A percentile compares a stretch with the other conserved stretches of the same genome.
Evolutionary conservation across 371 early-diverging fungal species (phyloP).

Genomic region (Apophysomyces elegans): DNA sequence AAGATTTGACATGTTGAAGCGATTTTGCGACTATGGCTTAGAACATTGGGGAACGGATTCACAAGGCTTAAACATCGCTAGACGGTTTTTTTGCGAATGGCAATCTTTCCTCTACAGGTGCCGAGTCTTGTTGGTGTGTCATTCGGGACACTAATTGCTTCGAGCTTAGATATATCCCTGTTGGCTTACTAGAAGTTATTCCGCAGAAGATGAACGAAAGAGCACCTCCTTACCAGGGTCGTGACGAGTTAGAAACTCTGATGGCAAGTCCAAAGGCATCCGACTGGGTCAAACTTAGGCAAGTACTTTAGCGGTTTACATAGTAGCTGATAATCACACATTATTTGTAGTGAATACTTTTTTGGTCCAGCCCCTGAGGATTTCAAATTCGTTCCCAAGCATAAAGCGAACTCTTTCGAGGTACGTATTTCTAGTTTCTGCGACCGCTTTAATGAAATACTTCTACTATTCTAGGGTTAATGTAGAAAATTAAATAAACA

Average conservation of each 20-base stretch:
- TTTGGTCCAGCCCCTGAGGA: constrained; percentile 86
- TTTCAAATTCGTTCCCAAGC: constrained; percentile 92
- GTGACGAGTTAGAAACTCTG: constrained; percentile 93
- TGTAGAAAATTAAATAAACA: constrained; percentile 13
- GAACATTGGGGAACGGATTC: constrained; percentile 95
- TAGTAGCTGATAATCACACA: neutral
- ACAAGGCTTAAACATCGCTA: constrained; percentile 80
- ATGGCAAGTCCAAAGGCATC: constrained; percentile 81
- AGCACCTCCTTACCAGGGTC: constrained; percentile 84
- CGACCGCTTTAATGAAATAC: neutral
- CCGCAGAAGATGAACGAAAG: constrained; percentile 93
- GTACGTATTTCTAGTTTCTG: constrained; percentile 17
- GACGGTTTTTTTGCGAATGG: constrained; percentile 94
- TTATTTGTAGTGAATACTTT: constrained; percentile 64
- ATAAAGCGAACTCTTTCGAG: constrained; percentile 89
- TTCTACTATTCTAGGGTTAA: constrained; percentile 6
- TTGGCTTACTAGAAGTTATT: constrained; percentile 88
- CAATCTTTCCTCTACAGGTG: constrained; percentile 80
- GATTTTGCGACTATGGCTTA: constrained; percentile 85
- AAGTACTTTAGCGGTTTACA: constrained; percentile 11
- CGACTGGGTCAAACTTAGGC: constrained; percentile 92
- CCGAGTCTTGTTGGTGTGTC: constrained; percentile 46
- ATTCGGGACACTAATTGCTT: neutral
- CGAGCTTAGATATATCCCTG: constrained; percentile 73
- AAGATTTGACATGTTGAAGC: constrained; percentile 87